Evolutionary conservation across 108 stramenopile species (phyloP).

Genomic region (Nitzschia inconspicua): DNA sequence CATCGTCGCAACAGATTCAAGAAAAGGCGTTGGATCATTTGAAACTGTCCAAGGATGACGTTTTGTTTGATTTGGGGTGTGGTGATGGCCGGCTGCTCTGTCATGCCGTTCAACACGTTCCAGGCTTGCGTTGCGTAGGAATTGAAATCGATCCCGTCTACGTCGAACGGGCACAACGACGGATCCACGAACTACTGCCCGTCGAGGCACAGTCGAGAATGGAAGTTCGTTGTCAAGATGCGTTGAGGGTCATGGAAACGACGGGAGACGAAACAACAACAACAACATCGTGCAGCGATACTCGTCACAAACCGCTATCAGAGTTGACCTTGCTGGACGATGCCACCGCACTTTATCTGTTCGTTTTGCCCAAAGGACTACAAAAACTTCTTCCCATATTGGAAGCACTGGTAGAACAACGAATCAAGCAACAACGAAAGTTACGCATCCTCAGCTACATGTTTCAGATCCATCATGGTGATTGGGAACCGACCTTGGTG

Average conservation of each 20-base stretch:
- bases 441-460: constrained; percentile 68
- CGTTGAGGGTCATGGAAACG: constrained; percentile 20
- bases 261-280: not conserved
- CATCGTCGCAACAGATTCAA: constrained; percentile 59
- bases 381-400: constrained; percentile 54
- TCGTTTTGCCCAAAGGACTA: constrained; percentile 77
- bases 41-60: constrained; percentile 33
- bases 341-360: constrained; percentile 83
- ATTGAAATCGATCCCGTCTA: constrained; percentile 66
- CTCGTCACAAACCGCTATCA: not conserved
- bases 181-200: constrained; percentile 11
- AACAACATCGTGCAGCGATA: not conserved
- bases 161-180: constrained; percentile 32
- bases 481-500: constrained; percentile 56
- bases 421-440: constrained; percentile 21
- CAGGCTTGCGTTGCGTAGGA: constrained; percentile 61
- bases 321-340: constrained; percentile 53
- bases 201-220: constrained; percentile 24
- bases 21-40: constrained; percentile 44
- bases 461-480: constrained; percentile 63
- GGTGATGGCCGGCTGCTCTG: constrained; percentile 80
- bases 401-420: constrained; percentile 37
- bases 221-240: constrained; percentile 58
- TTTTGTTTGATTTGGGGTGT: constrained; percentile 86
- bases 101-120: constrained; percentile 33